Evolutionary conservation across 495 filamentous ascomycete species (phyloP).

Genomic region (Cryomyces minteri): DNA sequence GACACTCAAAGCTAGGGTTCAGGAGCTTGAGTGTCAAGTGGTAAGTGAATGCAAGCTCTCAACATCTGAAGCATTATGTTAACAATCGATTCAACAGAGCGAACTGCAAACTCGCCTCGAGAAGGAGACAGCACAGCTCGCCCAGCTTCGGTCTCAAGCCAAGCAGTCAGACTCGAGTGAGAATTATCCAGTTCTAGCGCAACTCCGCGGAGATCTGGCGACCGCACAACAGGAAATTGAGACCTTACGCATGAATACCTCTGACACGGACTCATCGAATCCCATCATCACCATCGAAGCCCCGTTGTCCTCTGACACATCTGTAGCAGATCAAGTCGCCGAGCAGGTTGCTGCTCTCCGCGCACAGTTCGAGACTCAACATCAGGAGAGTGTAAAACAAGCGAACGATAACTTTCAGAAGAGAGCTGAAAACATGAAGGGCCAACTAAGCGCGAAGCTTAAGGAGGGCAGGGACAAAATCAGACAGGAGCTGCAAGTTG

Average conservation of each 20-base stretch:
- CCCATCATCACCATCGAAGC: conserved; percentile 11
- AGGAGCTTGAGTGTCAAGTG: conserved; percentile 32
- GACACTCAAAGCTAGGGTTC: conserved; percentile 5
- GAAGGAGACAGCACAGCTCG: conserved; percentile 2
- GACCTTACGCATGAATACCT: conserved; percentile 16
- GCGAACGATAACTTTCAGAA: conserved; percentile 43
- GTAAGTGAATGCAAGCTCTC: conserved; percentile 14
- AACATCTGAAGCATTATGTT: background rate
- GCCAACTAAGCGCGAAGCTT: conserved; percentile 48
- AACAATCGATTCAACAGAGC: conserved; percentile 5
- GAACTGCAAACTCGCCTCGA: conserved; percentile 5
- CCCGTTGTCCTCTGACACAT: conserved; percentile 11
- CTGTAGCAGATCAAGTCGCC: conserved; percentile 19
- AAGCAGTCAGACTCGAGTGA: conserved; percentile 1
- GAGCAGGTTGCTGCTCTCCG: conserved; percentile 19
- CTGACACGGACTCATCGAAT: conserved; percentile 2
- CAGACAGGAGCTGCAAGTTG: conserved; percentile 26
- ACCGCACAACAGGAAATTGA: conserved; percentile 25
- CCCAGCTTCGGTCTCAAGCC: background rate
- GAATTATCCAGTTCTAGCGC: conserved; percentile 16
- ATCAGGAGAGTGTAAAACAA: conserved; percentile 33
- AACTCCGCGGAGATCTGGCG: conserved; percentile 24
- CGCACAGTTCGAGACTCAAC: conserved; percentile 19
- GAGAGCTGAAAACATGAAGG: conserved; percentile 56
- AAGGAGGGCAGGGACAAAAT: conserved; percentile 33